These are phyloP conservation scores for Jamesozyma piceae DNA, from an alignment of 805 yeast genomes.

Conservation along the genomic window DNA sequence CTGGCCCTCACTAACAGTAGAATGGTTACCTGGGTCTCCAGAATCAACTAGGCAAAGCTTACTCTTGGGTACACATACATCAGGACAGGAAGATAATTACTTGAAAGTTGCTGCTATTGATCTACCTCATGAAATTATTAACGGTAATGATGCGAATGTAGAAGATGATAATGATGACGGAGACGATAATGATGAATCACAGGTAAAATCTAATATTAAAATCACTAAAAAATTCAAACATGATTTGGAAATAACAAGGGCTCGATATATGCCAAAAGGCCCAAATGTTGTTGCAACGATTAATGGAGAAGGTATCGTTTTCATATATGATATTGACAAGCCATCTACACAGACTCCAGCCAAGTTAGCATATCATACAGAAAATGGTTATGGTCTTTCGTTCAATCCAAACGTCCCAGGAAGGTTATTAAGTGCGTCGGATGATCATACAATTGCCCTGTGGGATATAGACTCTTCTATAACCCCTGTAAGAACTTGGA, in stretches of 20 bases:
- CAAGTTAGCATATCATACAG: constrained; percentile 45
- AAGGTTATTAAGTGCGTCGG: constrained; percentile 50
- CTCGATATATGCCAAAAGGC: constrained; percentile 59
- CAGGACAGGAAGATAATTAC: constrained; percentile 57
- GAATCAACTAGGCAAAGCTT: constrained; percentile 38
- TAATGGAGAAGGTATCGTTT: constrained; percentile 55
- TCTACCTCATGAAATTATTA: constrained; percentile 34
- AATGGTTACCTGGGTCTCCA: constrained; percentile 51
- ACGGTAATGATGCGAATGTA: constrained; percentile 5
- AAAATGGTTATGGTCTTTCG: constrained; percentile 66
- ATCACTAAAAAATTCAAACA: constrained; percentile 53
- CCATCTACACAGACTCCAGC: constrained; percentile 23
- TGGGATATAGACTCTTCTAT: constrained; percentile 42
- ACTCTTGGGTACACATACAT: constrained; percentile 64
- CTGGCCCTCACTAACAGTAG: constrained; percentile 76
- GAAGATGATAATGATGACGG: neutral
- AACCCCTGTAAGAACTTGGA: constrained; percentile 20
- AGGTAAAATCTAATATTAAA: constrained; percentile 40
- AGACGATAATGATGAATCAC: constrained; percentile 11
- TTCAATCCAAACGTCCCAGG: constrained; percentile 49
- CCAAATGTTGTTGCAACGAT: constrained; percentile 51
- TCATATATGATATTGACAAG: constrained; percentile 38
- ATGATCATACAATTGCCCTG: constrained; percentile 53
- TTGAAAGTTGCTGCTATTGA: constrained; percentile 57
- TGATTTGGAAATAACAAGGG: constrained; percentile 60